phyloP scores from a whole-genome alignment of 441 rosid species.

The Pelargonium myrrhifolium region DNA sequence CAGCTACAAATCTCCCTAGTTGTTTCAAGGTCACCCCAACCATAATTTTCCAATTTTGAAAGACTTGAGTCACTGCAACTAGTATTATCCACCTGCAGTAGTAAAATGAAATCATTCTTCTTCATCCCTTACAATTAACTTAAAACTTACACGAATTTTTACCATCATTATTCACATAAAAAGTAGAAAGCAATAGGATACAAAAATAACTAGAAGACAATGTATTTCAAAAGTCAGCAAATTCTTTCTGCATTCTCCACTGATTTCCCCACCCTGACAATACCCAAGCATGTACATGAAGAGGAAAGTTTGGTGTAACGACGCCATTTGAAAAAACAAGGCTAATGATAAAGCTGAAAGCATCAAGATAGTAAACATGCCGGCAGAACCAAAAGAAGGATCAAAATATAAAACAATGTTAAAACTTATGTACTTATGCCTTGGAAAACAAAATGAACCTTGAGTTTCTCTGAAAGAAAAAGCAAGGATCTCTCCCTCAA shows the following conservation, averaged over 20 bases:
- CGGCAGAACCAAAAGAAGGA: too few species aligned
- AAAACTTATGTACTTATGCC: constrained; percentile 2
- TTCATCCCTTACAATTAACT: neutral
- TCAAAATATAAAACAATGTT: too few species aligned
- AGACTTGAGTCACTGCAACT: constrained; percentile 25
- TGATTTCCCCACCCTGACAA: too few species aligned
- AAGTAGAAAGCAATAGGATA: too few species aligned
- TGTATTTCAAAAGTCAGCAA: too few species aligned
- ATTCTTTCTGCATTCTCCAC: too few species aligned
- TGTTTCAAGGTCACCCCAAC: constrained; percentile 63
- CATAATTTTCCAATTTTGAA: constrained; percentile 62
- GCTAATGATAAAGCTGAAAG: neutral
- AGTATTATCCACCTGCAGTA: constrained; percentile 40
- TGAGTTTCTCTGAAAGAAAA: constrained; percentile 54
- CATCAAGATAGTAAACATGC: too few species aligned
- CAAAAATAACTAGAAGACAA: too few species aligned
- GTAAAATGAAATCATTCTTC: constrained; percentile 18
- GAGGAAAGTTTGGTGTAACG: too few species aligned
- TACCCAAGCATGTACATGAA: too few species aligned
- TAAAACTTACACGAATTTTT: neutral
- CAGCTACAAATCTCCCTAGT: constrained; percentile 27
- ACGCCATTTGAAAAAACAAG: too few species aligned
- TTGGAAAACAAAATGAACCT: constrained; percentile 37
- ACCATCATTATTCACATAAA: too few species aligned
- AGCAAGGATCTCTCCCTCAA: constrained; percentile 59